Conservation (phyloP, 83 land plant genomes). For the Isoetes engelmannii region DNA sequence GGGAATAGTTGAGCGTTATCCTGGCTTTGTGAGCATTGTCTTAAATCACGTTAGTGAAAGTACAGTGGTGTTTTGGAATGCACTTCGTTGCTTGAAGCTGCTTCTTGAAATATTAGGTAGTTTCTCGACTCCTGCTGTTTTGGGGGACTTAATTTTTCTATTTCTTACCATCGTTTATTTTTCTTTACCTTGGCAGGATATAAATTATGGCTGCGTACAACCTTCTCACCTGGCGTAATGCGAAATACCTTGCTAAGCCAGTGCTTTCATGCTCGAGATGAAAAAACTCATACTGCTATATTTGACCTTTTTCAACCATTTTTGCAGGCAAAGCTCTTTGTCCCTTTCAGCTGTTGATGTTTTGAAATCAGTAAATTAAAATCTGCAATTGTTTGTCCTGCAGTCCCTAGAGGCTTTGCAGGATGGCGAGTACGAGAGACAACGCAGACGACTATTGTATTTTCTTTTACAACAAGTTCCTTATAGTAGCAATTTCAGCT, state of each 20-base stretch:
- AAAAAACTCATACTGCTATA: conserved; percentile 87
- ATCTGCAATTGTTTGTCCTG: not conserved
- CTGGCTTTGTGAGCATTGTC: conserved; percentile 72
- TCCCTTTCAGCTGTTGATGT: conserved; percentile 1
- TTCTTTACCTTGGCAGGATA: conserved; percentile 44
- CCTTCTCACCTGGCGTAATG: conserved; percentile 86
- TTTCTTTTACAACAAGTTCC: conserved; percentile 94
- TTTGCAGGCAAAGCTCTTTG: conserved; percentile 48
- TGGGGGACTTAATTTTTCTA: not conserved
- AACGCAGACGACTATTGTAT: conserved; percentile 75
- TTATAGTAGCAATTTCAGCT: conserved; percentile 79
- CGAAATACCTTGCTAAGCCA: conserved; percentile 93
- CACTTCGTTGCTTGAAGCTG: conserved; percentile 66
- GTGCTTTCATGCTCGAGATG: conserved; percentile 81
- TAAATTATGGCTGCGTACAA: conserved; percentile 80
- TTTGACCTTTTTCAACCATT: conserved; percentile 92
- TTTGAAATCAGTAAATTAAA: not conserved
- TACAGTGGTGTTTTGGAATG: conserved; percentile 64
- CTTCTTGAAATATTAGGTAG: conserved; percentile 78
- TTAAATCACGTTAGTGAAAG: conserved; percentile 92
- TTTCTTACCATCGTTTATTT: not conserved
- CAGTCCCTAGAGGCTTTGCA: conserved; percentile 94
- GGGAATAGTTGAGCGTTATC: conserved; percentile 83
- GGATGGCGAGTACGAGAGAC: conserved; percentile 95
- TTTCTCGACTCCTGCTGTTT: not conserved